Evolutionary conservation across 106 monocot species (phyloP).

Genomic region (Alisma plantagoaquatica): DNA sequence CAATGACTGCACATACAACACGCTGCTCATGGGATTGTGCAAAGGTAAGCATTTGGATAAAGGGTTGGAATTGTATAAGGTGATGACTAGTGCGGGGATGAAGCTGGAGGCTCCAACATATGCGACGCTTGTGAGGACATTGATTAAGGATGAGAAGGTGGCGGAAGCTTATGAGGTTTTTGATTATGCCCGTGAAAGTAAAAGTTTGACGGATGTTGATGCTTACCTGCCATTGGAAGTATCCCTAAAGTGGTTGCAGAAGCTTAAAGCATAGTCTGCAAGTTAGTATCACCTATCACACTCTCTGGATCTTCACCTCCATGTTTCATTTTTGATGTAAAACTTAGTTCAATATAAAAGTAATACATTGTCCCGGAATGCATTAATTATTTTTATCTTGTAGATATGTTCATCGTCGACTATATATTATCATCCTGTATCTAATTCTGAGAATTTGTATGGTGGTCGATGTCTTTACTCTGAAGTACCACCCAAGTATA

Average conservation of each 20-base stretch:
- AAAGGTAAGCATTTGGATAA: slow-evolving; percentile 66
- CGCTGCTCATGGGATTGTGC: slow-evolving; percentile 74
- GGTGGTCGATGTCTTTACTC: too few species aligned
- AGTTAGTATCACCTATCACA: too few species aligned
- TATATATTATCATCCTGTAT: too few species aligned
- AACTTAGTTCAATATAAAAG: too few species aligned
- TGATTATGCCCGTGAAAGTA: slow-evolving; percentile 80
- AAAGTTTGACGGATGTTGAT: slow-evolving; percentile 53
- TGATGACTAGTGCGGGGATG: slow-evolving; percentile 49
- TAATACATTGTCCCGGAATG: too few species aligned
- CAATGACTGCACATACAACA: slow-evolving; percentile 85
- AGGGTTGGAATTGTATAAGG: slow-evolving; percentile 48
- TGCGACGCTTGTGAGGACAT: slow-evolving; percentile 55
- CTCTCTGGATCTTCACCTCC: too few species aligned
- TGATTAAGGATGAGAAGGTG: slow-evolving; percentile 50
- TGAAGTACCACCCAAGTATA: too few species aligned
- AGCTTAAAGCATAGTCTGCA: slow-evolving; percentile 18
- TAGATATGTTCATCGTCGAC: too few species aligned
- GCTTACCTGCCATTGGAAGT: slow-evolving; percentile 66
- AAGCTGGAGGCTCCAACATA: slow-evolving; percentile 70
- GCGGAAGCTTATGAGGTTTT: slow-evolving; percentile 82
- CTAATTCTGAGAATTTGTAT: too few species aligned
- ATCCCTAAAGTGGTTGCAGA: slow-evolving; percentile 68
- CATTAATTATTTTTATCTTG: too few species aligned
- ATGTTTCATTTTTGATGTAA: too few species aligned